A percentile compares a stretch with the other conserved stretches of the same genome.
phyloP scores from a whole-genome alignment of 768 basidiomycete genomes.

The Trametes meyenii region DNA sequence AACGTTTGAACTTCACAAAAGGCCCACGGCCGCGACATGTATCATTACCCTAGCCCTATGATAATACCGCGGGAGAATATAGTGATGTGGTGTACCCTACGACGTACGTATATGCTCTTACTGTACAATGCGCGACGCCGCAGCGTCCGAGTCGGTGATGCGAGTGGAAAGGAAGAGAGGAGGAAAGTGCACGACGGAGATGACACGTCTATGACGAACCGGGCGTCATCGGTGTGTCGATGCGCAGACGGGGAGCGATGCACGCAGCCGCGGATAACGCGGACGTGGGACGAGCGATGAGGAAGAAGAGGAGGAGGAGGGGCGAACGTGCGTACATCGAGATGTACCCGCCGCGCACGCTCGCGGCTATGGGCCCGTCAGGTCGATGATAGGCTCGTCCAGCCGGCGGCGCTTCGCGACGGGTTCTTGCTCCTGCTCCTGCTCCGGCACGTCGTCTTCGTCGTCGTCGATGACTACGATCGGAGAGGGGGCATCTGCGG shows the following conservation, averaged over 20 bases:
- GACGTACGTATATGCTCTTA: background rate
- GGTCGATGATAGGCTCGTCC: conserved; percentile 23
- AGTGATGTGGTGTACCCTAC: conserved; percentile 12
- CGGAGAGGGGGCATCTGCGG: conserved; percentile 47
- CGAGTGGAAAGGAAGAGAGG: background rate
- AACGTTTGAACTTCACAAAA: background rate
- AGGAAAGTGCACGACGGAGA: background rate
- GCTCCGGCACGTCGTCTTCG: conserved; percentile 41
- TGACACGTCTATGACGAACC: background rate
- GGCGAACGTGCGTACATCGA: background rate
- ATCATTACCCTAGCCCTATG: background rate
- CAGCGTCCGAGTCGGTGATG: background rate
- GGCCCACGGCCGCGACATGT: background rate
- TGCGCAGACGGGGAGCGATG: too few relatives aligned
- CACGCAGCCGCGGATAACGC: too few relatives aligned
- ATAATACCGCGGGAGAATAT: conserved; percentile 8
- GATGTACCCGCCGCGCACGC: background rate
- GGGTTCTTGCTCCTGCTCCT: conserved; percentile 46
- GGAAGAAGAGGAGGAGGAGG: background rate
- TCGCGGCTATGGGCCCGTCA: conserved; percentile 9
- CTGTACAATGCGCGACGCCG: conserved; percentile 10
- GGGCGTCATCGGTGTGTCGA: background rate
- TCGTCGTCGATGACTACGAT: conserved; percentile 64
- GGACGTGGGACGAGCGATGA: background rate
- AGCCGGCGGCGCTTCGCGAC: conserved; percentile 56